These are phyloP conservation scores for Withania somnifera DNA, from an alignment of 305 asterid genomes.

Conservation along the genomic window DNA sequence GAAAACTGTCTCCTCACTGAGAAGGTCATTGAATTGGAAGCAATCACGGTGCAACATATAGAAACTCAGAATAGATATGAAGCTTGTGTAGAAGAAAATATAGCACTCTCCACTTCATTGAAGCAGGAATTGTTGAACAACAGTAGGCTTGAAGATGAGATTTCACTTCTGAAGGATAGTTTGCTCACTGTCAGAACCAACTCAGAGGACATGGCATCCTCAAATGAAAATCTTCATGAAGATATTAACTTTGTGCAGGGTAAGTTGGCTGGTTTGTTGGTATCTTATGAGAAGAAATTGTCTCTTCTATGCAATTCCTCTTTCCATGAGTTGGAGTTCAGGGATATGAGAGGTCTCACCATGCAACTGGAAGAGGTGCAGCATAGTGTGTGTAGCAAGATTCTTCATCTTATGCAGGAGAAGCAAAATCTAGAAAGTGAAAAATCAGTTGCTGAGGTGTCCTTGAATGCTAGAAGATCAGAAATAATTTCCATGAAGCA, in stretches of 20 bases:
- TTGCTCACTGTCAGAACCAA: conserved; percentile 30
- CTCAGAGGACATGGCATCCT: conserved; percentile 41
- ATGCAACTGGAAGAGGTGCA: conserved; percentile 63
- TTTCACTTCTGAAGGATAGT: conserved; percentile 41
- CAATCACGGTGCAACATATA: conserved; percentile 22
- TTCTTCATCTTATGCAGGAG: conserved; percentile 49
- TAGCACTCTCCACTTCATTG: conserved; percentile 41
- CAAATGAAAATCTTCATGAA: conserved; percentile 45
- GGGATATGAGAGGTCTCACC: conserved; percentile 37
- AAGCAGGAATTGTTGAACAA: conserved; percentile 45
- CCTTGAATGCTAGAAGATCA: conserved; percentile 44
- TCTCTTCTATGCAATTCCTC: conserved; percentile 17
- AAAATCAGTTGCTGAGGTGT: conserved; percentile 40
- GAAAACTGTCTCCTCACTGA: conserved; percentile 48
- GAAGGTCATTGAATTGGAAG: conserved; percentile 51
- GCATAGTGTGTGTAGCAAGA: conserved; percentile 28
- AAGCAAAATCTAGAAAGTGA: conserved; percentile 48
- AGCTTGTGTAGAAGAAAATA: conserved; percentile 56
- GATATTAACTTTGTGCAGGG: conserved; percentile 35
- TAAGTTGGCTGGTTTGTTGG: conserved; percentile 41
- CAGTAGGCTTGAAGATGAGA: conserved; percentile 37
- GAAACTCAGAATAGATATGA: conserved; percentile 44
- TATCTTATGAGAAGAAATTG: conserved; percentile 26
- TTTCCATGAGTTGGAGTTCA: conserved; percentile 19
- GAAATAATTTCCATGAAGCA: conserved; percentile 57